phyloP scores from a whole-genome alignment of 2,329 filamentous ascomycete species.

The Exophiala calicioides region DNA sequence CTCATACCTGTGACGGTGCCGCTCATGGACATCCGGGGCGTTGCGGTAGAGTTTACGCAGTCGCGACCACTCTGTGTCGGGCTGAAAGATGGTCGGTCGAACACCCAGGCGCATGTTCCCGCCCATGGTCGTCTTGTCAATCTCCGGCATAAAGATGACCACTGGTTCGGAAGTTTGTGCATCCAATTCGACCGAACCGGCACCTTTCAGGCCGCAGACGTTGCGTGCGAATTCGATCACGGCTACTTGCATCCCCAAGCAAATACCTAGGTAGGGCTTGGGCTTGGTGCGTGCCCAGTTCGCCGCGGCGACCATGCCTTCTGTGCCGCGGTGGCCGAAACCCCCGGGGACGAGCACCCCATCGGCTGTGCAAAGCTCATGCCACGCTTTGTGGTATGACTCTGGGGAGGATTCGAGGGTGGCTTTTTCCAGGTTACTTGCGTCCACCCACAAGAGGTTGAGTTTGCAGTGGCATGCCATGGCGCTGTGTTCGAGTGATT shows the following conservation, averaged over 20 bases:
- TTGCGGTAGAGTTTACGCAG: slow-evolving; percentile 70
- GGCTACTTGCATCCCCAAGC: slow-evolving; percentile 88
- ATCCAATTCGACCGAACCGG: slow-evolving; percentile 59
- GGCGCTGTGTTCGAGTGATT: slow-evolving; percentile 85
- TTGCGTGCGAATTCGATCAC: slow-evolving; percentile 86
- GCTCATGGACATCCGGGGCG: slow-evolving; percentile 60
- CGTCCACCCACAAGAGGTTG: slow-evolving; percentile 80
- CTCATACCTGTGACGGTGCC: slow-evolving; percentile 88
- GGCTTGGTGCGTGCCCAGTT: slow-evolving; percentile 82
- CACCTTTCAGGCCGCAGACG: slow-evolving; percentile 64
- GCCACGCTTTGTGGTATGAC: slow-evolving; percentile 83
- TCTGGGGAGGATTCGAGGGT: slow-evolving; percentile 64
- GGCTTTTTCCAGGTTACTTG: slow-evolving; percentile 74
- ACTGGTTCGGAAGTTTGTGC: slow-evolving; percentile 63
- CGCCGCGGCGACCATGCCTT: slow-evolving; percentile 88
- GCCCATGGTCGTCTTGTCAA: slow-evolving; percentile 72
- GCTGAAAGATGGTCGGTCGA: slow-evolving; percentile 73
- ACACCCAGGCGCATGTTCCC: slow-evolving; percentile 85
- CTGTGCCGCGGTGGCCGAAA: slow-evolving; percentile 77
- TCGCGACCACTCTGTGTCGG: slow-evolving; percentile 73
- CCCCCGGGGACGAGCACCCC: slow-evolving; percentile 60
- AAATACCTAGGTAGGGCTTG: slow-evolving; percentile 83
- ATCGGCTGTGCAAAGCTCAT: slow-evolving; percentile 69
- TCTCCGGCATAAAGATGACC: slow-evolving; percentile 92
- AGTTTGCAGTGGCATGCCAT: slow-evolving; percentile 83